Evolutionary conservation across 2,329 filamentous ascomycete genomes (phyloP).

Genomic region (Beauveria asiatica): DNA sequence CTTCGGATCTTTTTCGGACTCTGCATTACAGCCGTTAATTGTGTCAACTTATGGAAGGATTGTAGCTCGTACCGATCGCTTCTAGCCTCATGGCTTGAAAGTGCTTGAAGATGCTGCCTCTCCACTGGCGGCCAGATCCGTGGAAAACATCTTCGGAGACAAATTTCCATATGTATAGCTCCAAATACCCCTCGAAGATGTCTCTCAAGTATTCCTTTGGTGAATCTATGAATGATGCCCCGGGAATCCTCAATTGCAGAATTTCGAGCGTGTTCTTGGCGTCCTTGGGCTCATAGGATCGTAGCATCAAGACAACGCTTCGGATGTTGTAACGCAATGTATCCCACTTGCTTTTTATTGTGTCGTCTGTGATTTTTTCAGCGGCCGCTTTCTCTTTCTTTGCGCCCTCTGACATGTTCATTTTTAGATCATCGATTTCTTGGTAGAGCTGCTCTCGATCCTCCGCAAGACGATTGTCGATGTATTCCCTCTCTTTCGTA

Average conservation of each 20-base stretch:
- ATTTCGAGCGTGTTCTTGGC: too few relatives aligned
- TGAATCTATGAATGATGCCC: rapidly evolving
- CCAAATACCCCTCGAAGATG: background rate
- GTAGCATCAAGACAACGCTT: background rate
- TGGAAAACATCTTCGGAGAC: background rate
- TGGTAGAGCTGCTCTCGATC: background rate
- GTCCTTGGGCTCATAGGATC: background rate
- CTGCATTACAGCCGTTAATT: background rate
- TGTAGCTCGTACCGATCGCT: background rate
- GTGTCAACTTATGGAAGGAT: too few relatives aligned
- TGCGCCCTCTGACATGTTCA: background rate
- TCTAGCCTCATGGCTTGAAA: background rate
- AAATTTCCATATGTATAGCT: background rate
- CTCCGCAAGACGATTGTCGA: too few relatives aligned
- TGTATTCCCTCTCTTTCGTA: too few relatives aligned
- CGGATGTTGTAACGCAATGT: background rate
- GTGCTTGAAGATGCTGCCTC: background rate
- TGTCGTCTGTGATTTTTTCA: background rate
- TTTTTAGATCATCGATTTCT: background rate
- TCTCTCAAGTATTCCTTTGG: rapidly evolving
- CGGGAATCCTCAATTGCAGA: background rate
- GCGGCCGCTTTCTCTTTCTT: background rate
- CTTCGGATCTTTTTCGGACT: background rate
- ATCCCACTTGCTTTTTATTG: background rate
- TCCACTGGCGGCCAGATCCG: background rate